Evolutionary conservation across 164 flowering plant genomes (phyloP), one percentile per base, ranked within the genome.

Genomic region (Sedum album): DNA sequence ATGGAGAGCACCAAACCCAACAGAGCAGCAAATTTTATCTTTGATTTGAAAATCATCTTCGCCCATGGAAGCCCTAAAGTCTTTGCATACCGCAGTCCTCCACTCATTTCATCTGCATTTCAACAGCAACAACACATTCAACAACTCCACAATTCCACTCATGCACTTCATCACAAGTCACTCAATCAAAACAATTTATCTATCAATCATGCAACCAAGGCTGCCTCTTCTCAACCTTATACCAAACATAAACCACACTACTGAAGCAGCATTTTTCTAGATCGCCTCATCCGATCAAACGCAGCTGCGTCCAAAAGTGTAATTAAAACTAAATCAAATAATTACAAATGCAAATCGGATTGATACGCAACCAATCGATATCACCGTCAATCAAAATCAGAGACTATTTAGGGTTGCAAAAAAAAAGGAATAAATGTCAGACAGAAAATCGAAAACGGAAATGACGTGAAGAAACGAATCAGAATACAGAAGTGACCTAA

Each of bases 1-100:
- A 84, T 71, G 5, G 98, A 93, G 31, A 93, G 70, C 10, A 82
- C 76, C 4, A 89, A 75, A 36, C 88, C 91, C 5, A 80, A 73
- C 10, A 91, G 78, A 25, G 91, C 93, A 0, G 83, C 83, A 91
- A 88, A 84, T 81, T 91, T 93, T 65, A 91, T 84, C 79, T 81
- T 91, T 13, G 98, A 88, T 81, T 77, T 87, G 79, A 84, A 76
- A 64, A 82, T 78, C 92, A 84, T 86, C 73, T 73, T 78, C 17
- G 64, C 66, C 71, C 79, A 68, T 73, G 63, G 69, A 66, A 30
- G 42, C 30, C 28, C 67, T 25, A 36, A n/a, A n/a, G 14, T 63
- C 67, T 35, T 65, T 26, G 21, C 44, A 41, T 35, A 38, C 42
- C 42, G 21, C 26, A 18, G 18, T n/a, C 66, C 30, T 5, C 42